A percentile compares a stretch with the other conserved stretches of the same genome.
These are phyloP conservation scores for Podaxis sp. DNA, from an alignment of 768 basidiomycete species.

Conservation along the genomic window DNA sequence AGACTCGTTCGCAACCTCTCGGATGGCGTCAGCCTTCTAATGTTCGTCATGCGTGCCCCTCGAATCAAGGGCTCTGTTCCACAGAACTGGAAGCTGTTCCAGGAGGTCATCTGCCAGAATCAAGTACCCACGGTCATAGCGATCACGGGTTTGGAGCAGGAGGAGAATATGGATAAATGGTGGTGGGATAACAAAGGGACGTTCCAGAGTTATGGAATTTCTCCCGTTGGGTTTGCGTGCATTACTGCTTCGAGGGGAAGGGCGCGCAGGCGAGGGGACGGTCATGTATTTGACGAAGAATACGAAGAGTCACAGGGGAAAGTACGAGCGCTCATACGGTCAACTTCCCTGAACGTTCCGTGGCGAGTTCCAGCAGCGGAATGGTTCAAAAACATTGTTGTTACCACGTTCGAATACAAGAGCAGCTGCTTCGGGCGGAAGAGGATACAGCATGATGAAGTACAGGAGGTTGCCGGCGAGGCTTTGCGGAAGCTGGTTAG, in stretches of 20 bases:
- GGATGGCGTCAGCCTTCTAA: constrained; percentile 34
- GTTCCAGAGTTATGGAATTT: constrained; percentile 32
- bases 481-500: not conserved
- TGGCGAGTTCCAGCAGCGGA: not conserved
- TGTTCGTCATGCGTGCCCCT: constrained; percentile 40
- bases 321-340: constrained; percentile 4
- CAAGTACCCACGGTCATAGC: constrained; percentile 38
- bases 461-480: not conserved
- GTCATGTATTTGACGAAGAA: constrained; percentile 12
- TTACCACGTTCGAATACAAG: not conserved
- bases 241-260: constrained; percentile 35
- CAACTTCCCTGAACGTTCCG: not conserved
- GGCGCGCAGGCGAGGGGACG: not conserved
- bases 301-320: constrained; percentile 11
- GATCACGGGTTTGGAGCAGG: constrained; percentile 37
- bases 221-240: constrained; percentile 32
- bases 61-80: constrained; percentile 30
- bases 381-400: constrained; percentile 2
- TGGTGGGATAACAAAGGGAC: constrained; percentile 29
- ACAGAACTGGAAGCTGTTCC: constrained; percentile 38
- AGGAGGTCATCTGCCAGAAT: constrained; percentile 33
- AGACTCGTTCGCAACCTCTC: constrained; percentile 32
- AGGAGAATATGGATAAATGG: constrained; percentile 24
- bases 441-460: not conserved
- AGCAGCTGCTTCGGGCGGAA: not conserved